Conservation (phyloP, 371 early-diverging fungal species). For the Apophysomyces ossiformis region DNA sequence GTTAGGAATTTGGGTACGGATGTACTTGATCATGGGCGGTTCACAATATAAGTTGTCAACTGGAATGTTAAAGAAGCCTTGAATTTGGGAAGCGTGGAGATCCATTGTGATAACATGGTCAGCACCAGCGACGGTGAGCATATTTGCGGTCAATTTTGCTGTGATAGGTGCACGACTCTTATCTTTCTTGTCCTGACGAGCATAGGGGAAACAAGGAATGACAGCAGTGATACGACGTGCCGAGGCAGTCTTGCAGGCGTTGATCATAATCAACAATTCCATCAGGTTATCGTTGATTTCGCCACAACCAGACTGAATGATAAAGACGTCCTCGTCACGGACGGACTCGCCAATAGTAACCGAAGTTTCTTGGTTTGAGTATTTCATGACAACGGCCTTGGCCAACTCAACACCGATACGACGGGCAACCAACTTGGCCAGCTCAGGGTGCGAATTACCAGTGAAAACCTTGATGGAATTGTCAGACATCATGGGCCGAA, state of each 20-base stretch:
- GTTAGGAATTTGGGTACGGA: constrained; percentile 82
- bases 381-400: constrained; percentile 91
- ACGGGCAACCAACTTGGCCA: constrained; percentile 88
- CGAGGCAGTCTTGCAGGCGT: constrained; percentile 95
- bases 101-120: constrained; percentile 99
- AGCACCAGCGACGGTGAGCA: constrained; percentile 94
- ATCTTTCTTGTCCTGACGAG: constrained; percentile 97
- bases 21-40: constrained; percentile 92
- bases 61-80: constrained; percentile 98
- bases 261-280: constrained; percentile 96
- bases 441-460: constrained; percentile 96
- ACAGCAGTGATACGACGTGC: constrained; percentile 96
- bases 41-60: constrained; percentile 97
- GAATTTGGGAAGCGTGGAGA: constrained; percentile 95
- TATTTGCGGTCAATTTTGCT: constrained; percentile 93
- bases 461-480: constrained; percentile 89
- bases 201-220: constrained; percentile 97
- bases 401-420: constrained; percentile 89
- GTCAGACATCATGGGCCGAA: constrained; percentile 39
- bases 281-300: constrained; percentile 95
- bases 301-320: constrained; percentile 89
- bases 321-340: constrained; percentile 91
- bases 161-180: constrained; percentile 92
- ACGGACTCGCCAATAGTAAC: constrained; percentile 98
- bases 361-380: constrained; percentile 96